Percentiles rank a stretch among this genome's conserved stretches.
Evolutionary conservation across 2,329 filamentous ascomycete genomes (phyloP).

Genomic region (Stachybotrys elegans): DNA sequence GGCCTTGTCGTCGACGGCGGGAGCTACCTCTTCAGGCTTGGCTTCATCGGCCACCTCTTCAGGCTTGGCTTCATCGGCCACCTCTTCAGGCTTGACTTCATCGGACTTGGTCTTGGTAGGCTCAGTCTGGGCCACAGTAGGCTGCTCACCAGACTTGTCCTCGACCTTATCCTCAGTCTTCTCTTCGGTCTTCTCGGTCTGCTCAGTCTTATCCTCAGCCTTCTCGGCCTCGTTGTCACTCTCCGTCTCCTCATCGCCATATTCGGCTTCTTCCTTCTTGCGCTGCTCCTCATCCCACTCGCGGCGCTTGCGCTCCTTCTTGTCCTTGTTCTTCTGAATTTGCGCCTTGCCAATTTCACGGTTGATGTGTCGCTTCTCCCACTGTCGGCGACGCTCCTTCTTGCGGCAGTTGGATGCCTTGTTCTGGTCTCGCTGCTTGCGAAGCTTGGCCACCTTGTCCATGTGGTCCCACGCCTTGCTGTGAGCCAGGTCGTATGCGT

Average conservation of each 20-base stretch:
- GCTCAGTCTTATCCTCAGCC: conserved; percentile 5
- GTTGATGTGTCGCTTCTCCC: conserved; percentile 43
- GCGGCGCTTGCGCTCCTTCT: conserved; percentile 23
- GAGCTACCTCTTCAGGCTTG: no score
- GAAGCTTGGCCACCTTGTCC: conserved; percentile 43
- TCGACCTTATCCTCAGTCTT: conserved; percentile 15
- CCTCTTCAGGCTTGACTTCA: conserved; percentile 2
- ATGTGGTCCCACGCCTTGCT: conserved; percentile 50
- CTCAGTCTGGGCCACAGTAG: not conserved
- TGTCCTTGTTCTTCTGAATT: conserved; percentile 31
- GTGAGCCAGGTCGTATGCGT: conserved; percentile 56
- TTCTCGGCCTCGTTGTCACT: conserved; percentile 5
- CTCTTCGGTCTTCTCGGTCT: conserved; percentile 16
- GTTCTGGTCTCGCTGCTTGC: conserved; percentile 43
- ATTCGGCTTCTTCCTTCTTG: conserved; percentile 15
- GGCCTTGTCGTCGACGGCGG: conserved; percentile 7
- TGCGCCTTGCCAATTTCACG: conserved; percentile 36
- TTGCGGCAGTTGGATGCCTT: conserved; percentile 43
- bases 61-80: conserved; percentile 2
- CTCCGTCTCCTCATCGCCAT: conserved; percentile 17
- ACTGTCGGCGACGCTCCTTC: conserved; percentile 40
- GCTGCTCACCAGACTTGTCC: conserved; percentile 4
- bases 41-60: no score
- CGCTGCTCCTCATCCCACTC: conserved; percentile 20
- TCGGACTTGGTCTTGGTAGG: not conserved